Base-by-base conservation (phyloP, 2,329 filamentous ascomycete genomes). In the Microsporum audouinii region DNA sequence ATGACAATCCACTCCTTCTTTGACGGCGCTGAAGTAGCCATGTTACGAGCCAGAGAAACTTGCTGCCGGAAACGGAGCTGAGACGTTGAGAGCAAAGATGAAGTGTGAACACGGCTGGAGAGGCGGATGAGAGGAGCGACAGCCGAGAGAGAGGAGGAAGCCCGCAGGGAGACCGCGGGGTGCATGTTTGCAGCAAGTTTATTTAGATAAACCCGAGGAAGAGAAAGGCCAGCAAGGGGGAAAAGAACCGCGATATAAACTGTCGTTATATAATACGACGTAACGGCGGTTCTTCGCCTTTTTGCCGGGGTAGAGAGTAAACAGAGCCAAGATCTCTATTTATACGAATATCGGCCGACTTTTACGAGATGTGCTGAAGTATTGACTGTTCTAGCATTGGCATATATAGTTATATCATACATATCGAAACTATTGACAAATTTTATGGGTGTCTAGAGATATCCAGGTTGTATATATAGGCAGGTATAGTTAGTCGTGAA, bases 1-100 rank as follows among this genome's bases (percentile, higher is more conserved):
- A 89, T 78, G 67, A 86, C 84, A 41, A 90, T 80, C 78, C 85
- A 90, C 72, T 88, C 84, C 56, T 69, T 62, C 17, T 63, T 58
- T 6, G 49, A 27, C 17, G 57, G 39, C n/a, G 38, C 39, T 2
- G 58, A 58, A 17, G 57, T 60, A 17, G 60, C 60, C 57, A 62
- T 63, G n/a, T 34, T 62, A 31, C 57, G 57, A 23, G 38, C n/a
- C 23, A 36, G 39, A 31, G 38, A n/a, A 36, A 17, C 10, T 5
- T 53, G 49, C 4, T 12, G 27, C 27, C 49, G 49, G 29, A 47
- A 29, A 47, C 43, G 7, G 43, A 29, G 6, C 23, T 53, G 31
- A 34, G 49, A 5, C 47, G 6, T 29, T 10, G 47, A 51, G 8
- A 51, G 23, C 7, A 51, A 29, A 31, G 29, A 31, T 8, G 10